Evolutionary conservation across 2,329 filamentous ascomycete species (phyloP).

Genomic region (Aspergillus novoparasiticus): DNA sequence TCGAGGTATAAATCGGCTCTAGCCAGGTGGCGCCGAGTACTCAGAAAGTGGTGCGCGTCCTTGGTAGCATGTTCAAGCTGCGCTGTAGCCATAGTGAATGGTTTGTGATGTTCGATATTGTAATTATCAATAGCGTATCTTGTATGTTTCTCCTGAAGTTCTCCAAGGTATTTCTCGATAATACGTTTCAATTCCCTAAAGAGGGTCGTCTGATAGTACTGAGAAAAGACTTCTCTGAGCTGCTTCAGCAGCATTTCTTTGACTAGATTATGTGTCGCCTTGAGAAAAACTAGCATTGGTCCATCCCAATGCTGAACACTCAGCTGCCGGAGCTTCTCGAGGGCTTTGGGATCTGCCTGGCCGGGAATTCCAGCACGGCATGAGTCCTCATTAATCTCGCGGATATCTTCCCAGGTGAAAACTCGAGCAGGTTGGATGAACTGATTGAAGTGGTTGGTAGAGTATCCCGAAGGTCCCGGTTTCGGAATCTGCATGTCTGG

Average conservation of each 20-base stretch:
- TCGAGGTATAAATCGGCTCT: conserved; percentile 21
- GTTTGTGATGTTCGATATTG: conserved; percentile 55
- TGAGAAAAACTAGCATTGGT: conserved; percentile 51
- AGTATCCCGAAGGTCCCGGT: conserved; percentile 13
- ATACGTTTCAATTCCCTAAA: conserved; percentile 39
- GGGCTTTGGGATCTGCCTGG: conserved; percentile 62
- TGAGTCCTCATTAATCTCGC: conserved; percentile 56
- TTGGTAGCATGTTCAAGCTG: conserved; percentile 27
- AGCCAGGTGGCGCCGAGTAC: conserved; percentile 19
- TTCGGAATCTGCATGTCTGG: neutral
- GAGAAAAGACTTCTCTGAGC: conserved; percentile 44
- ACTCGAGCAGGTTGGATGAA: conserved; percentile 21
- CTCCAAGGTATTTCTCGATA: conserved; percentile 51
- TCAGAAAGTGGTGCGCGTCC: conserved; percentile 16
- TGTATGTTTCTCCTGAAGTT: conserved; percentile 40
- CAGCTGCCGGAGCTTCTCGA: conserved; percentile 60
- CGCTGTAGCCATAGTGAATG: conserved; percentile 56
- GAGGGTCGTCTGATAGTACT: conserved; percentile 38
- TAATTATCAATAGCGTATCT: conserved; percentile 56
- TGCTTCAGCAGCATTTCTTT: conserved; percentile 45
- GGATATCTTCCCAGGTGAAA: conserved; percentile 48
- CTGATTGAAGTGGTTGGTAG: conserved; percentile 24
- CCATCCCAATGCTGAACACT: conserved; percentile 61
- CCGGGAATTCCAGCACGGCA: conserved; percentile 61
- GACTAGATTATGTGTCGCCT: conserved; percentile 32